Conservation (phyloP, 306 rosid genomes). For the Vigna reflexopilosa region DNA sequence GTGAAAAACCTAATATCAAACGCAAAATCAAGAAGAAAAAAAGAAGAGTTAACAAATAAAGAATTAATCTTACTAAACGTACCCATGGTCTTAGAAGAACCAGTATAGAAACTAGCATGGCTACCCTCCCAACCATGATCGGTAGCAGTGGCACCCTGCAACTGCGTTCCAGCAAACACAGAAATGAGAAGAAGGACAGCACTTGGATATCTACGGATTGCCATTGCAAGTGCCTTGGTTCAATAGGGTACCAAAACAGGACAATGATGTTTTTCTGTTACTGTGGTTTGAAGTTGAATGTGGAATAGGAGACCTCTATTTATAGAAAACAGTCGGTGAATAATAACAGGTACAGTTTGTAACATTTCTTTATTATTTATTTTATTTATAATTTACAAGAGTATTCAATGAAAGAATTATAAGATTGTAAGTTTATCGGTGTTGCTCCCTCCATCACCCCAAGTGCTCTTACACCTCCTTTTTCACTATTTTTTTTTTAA, state of each 20-base stretch:
- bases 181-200: slow-evolving; percentile 32
- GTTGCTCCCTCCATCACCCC: too few species aligned
- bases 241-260: not conserved
- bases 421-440: too few species aligned
- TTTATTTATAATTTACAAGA: too few species aligned
- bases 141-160: slow-evolving; percentile 49
- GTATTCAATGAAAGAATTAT: too few species aligned
- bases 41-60: too few species aligned
- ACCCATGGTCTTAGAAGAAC: slow-evolving; percentile 89
- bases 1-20: too few species aligned
- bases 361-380: too few species aligned
- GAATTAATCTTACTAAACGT: slow-evolving; percentile 4
- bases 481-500: too few species aligned
- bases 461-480: too few species aligned
- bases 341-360: not conserved
- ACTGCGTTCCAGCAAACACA: slow-evolving; percentile 38
- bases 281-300: slow-evolving; percentile 27
- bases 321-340: slow-evolving; percentile 46
- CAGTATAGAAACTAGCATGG: slow-evolving; percentile 90
- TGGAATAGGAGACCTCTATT: slow-evolving; percentile 42
- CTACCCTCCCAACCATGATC: slow-evolving; percentile 68
- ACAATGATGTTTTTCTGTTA: slow-evolving; percentile 24
- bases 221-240: slow-evolving; percentile 45
- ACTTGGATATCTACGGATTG: slow-evolving; percentile 42
- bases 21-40: too few species aligned